phyloP scores from a whole-genome alignment of 139 green algal genomes.

The Chlamydomonas incerta region DNA sequence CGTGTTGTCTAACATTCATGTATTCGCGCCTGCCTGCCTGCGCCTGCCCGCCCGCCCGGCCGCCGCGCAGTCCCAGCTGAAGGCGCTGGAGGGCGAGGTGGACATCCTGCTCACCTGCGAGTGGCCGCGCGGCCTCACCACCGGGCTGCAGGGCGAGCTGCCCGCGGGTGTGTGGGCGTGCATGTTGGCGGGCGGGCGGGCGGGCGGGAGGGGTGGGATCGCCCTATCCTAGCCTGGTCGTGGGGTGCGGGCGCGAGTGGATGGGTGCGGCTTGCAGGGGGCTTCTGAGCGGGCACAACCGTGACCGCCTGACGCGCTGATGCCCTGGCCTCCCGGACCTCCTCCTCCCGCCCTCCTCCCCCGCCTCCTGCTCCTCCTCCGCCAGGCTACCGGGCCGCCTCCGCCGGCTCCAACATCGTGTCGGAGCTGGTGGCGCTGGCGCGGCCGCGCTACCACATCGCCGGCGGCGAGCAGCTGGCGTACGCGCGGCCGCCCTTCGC shows the following conservation, averaged over 20 bases:
- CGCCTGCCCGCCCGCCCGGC: neutral
- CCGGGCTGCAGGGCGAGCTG: slow-evolving; percentile 47
- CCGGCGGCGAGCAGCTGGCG: slow-evolving; percentile 20
- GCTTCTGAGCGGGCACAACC: no score
- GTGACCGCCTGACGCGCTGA: no score
- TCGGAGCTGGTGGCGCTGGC: slow-evolving; percentile 48
- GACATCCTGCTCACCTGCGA: slow-evolving; percentile 90
- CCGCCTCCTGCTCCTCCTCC: neutral
- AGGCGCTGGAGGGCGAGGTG: slow-evolving; percentile 68
- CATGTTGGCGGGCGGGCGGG: neutral
- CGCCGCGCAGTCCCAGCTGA: slow-evolving; percentile 19
- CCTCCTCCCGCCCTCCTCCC: no score
- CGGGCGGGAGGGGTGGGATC: neutral
- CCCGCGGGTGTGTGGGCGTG: slow-evolving; percentile 26
- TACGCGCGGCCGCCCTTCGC: slow-evolving; percentile 82
- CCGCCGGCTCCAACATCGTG: slow-evolving; percentile 41
- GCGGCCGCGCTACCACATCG: slow-evolving; percentile 47
- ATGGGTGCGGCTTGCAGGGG: no score
- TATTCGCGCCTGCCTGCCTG: neutral
- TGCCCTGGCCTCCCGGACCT: no score
- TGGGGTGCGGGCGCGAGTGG: no score
- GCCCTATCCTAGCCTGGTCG: no score
- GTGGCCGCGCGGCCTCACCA: slow-evolving; percentile 78
- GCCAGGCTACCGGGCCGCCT: neutral
- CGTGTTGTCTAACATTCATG: no score